Percentiles rank a stretch among this genome's conserved stretches.
phyloP scores from a whole-genome alignment of 2,329 filamentous ascomycete species.

The Coniochaeta pulveracea region DNA sequence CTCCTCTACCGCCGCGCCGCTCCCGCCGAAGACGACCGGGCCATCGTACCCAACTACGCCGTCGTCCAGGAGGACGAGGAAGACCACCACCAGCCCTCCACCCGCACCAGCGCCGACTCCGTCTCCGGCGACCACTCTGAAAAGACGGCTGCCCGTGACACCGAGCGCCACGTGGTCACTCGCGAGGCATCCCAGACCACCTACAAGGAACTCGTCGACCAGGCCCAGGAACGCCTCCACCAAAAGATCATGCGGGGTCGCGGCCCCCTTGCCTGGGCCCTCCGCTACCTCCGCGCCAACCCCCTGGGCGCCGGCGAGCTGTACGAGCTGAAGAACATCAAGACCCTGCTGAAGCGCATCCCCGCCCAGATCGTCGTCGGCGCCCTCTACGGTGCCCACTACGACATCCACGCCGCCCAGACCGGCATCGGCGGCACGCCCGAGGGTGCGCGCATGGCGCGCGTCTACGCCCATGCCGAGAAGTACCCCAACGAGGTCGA shows the following conservation, averaged over 20 bases:
- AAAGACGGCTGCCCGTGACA: slow-evolving; percentile 16
- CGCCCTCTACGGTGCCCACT: slow-evolving; percentile 63
- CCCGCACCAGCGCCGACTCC: slow-evolving; percentile 23
- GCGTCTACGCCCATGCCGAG: slow-evolving; percentile 50
- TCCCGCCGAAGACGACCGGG: slow-evolving; percentile 37
- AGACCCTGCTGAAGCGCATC: slow-evolving; percentile 49
- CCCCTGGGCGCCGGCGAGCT: slow-evolving; percentile 61
- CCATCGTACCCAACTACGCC: slow-evolving; percentile 65
- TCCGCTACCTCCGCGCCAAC: slow-evolving; percentile 66
- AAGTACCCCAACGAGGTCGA: slow-evolving; percentile 64
- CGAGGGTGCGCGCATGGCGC: slow-evolving; percentile 59
- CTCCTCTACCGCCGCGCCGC: slow-evolving; percentile 49
- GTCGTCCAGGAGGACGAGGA: slow-evolving; percentile 58
- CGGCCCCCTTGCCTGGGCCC: slow-evolving; percentile 72
- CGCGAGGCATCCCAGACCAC: slow-evolving; percentile 37
- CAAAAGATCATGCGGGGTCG: slow-evolving; percentile 48
- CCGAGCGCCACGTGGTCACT: slow-evolving; percentile 31
- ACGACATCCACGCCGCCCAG: slow-evolving; percentile 73
- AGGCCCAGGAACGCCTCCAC: slow-evolving; percentile 47
- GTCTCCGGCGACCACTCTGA: slow-evolving; percentile 28
- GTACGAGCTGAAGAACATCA: slow-evolving; percentile 64
- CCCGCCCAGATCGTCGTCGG: slow-evolving; percentile 56
- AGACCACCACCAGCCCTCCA: slow-evolving; percentile 20
- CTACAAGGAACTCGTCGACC: slow-evolving; percentile 51
- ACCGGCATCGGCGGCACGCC: slow-evolving; percentile 59